A percentile compares a stretch with the other conserved stretches of the same genome.
Conservation (phyloP, 2,329 filamentous ascomycete genomes). For the Paraphaeosphaeria sporulosa region DNA sequence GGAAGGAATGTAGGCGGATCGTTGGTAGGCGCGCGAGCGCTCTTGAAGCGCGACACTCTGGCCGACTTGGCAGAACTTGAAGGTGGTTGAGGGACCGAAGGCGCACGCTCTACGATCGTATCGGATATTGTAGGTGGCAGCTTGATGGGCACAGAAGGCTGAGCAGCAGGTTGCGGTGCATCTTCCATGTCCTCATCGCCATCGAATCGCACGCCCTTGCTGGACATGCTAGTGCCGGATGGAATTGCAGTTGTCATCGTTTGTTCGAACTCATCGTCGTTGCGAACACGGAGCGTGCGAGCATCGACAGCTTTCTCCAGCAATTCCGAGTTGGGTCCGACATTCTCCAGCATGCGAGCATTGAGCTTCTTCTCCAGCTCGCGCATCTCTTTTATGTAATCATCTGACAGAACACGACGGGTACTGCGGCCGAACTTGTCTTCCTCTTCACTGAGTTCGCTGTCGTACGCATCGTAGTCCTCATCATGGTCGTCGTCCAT, state of each 20-base stretch:
- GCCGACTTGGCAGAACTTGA: slow-evolving; percentile 32
- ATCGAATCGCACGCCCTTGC: slow-evolving; percentile 84
- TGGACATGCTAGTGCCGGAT: slow-evolving; percentile 30
- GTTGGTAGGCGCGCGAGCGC: slow-evolving; percentile 32
- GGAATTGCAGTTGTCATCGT: slow-evolving; percentile 21
- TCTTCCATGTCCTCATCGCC: slow-evolving; percentile 78
- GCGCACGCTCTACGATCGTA: slow-evolving; percentile 44
- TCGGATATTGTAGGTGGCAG: slow-evolving; percentile 40
- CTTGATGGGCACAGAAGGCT: slow-evolving; percentile 24
- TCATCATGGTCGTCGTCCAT: slow-evolving; percentile 55
- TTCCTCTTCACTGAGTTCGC: slow-evolving; percentile 71
- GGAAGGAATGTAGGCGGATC: slow-evolving; percentile 26
- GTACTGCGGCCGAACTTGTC: slow-evolving; percentile 80
- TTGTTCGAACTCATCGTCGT: slow-evolving; percentile 48
- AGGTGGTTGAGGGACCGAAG: slow-evolving; percentile 19
- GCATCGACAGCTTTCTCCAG: slow-evolving; percentile 63
- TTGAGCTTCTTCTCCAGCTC: slow-evolving; percentile 82
- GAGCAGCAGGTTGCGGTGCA: slow-evolving; percentile 35
- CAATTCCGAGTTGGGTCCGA: slow-evolving; percentile 58
- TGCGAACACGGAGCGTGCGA: slow-evolving; percentile 59
- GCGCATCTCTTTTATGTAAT: slow-evolving; percentile 83
- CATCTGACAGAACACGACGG: slow-evolving; percentile 70
- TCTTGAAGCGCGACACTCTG: slow-evolving; percentile 54
- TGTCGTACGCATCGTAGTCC: slow-evolving; percentile 51
- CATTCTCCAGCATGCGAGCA: slow-evolving; percentile 63